A percentile compares a stretch with the other conserved stretches of the same genome.
phyloP scores from a whole-genome alignment of 352 stramenopile species.

The Aphanomyces cochlioides region DNA sequence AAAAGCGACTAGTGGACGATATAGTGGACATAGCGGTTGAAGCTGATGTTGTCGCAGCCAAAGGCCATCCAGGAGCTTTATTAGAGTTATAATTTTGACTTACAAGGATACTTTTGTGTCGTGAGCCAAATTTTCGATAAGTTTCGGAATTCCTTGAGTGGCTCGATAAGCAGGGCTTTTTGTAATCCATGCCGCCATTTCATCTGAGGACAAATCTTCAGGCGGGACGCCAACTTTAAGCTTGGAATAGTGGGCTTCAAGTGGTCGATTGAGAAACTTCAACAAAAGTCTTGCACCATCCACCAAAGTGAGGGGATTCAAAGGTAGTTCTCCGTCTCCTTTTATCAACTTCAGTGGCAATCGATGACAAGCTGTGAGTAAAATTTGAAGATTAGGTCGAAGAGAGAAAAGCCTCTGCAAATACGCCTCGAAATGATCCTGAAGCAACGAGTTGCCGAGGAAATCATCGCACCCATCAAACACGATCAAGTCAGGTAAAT shows the following conservation, averaged over 20 bases:
- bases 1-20: neutral
- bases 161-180: neutral
- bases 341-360: neutral
- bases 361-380: neutral
- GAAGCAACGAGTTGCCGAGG: neutral
- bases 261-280: constrained; percentile 4
- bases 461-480: constrained; percentile 7
- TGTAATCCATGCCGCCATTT: neutral
- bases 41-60: neutral
- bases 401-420: neutral
- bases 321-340: neutral
- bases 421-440: neutral
- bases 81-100: constrained; percentile 2
- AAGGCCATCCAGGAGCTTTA: neutral
- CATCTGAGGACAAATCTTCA: neutral
- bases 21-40: neutral
- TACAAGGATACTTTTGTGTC: neutral
- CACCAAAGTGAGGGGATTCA: neutral
- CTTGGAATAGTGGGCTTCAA: neutral
- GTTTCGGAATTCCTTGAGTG: neutral
- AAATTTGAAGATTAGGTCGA: neutral
- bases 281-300: constrained; percentile 10
- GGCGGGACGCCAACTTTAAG: neutral
- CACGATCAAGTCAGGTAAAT: neutral
- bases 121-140: neutral